Conservation (phyloP, 768 basidiomycete genomes). For the Pulveroboletus frians region DNA sequence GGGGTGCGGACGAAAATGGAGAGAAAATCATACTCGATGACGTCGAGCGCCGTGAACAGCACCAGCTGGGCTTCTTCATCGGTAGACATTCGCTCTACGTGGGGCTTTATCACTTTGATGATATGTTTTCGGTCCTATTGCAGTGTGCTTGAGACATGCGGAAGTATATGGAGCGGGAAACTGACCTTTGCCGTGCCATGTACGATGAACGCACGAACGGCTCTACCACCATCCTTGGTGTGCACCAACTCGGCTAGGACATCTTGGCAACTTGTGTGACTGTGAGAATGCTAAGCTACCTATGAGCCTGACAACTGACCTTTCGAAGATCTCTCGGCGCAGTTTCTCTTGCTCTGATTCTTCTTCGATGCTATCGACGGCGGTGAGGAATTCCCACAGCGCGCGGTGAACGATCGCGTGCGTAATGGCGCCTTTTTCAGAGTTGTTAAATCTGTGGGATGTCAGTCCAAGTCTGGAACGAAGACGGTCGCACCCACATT, state of each 20-base stretch:
- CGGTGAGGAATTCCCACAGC: constrained; percentile 78
- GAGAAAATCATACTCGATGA: constrained; percentile 64
- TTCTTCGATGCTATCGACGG: constrained; percentile 51
- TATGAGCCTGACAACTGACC: constrained; percentile 34
- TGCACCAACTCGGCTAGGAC: constrained; percentile 90
- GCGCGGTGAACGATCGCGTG: constrained; percentile 87
- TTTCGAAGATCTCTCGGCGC: constrained; percentile 76
- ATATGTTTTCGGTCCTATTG: constrained; percentile 84
- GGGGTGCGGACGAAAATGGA: not conserved
- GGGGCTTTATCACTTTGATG: constrained; percentile 83
- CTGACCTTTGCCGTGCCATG: constrained; percentile 76
- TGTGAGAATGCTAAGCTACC: not conserved
- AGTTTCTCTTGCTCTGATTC: constrained; percentile 68
- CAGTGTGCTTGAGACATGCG: not conserved
- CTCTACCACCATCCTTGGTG: constrained; percentile 85
- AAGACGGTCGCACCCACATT: constrained; percentile 48
- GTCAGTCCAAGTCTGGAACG: not conserved
- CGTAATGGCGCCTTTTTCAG: constrained; percentile 83
- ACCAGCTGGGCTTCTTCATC: constrained; percentile 90
- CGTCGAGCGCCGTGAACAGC: constrained; percentile 84
- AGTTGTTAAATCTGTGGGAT: constrained; percentile 74
- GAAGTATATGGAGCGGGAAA: not conserved
- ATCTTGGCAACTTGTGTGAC: constrained; percentile 62
- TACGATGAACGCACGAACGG: constrained; percentile 80
- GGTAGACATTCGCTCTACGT: constrained; percentile 80